Conservation (phyloP, 495 filamentous ascomycete species). For the Lasiosphaeriaceae sp. region DNA sequence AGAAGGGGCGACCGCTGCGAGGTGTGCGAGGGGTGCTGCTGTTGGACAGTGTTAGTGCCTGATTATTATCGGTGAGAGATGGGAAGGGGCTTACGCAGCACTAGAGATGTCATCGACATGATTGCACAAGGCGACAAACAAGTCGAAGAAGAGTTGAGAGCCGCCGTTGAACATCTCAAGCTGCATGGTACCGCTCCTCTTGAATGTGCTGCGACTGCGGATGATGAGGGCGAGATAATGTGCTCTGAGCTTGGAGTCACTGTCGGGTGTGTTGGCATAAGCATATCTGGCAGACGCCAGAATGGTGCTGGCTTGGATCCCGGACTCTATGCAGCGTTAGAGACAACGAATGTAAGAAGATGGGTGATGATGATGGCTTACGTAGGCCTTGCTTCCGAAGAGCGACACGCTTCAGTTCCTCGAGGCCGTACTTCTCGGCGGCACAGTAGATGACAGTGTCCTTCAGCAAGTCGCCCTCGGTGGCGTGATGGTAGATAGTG, state of each 20-base stretch:
- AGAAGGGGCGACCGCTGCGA: slow-evolving; percentile 36
- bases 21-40: slow-evolving; percentile 43
- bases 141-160: slow-evolving; percentile 78
- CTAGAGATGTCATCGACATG: slow-evolving; percentile 66
- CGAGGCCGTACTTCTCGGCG: slow-evolving; percentile 74
- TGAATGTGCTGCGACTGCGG: slow-evolving; percentile 77
- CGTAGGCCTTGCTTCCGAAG: slow-evolving; percentile 80
- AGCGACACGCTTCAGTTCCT: slow-evolving; percentile 76
- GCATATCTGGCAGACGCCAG: slow-evolving; percentile 78
- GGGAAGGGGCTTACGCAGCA: slow-evolving; percentile 36
- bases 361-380: slow-evolving; percentile 22
- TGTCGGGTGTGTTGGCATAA: slow-evolving; percentile 84
- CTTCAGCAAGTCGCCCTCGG: slow-evolving; percentile 67
- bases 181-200: slow-evolving; percentile 94
- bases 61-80: not conserved
- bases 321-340: slow-evolving; percentile 49
- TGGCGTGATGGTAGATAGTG: slow-evolving; percentile 64
- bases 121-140: slow-evolving; percentile 91
- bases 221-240: slow-evolving; percentile 94
- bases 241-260: slow-evolving; percentile 80
- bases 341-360: not conserved
- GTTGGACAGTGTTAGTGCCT: not conserved
- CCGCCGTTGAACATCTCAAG: slow-evolving; percentile 87
- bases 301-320: slow-evolving; percentile 81
- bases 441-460: slow-evolving; percentile 92